Evolutionary conservation across 169 alveolate genomes (phyloP).

Genomic region (Plasmodium adleri): DNA sequence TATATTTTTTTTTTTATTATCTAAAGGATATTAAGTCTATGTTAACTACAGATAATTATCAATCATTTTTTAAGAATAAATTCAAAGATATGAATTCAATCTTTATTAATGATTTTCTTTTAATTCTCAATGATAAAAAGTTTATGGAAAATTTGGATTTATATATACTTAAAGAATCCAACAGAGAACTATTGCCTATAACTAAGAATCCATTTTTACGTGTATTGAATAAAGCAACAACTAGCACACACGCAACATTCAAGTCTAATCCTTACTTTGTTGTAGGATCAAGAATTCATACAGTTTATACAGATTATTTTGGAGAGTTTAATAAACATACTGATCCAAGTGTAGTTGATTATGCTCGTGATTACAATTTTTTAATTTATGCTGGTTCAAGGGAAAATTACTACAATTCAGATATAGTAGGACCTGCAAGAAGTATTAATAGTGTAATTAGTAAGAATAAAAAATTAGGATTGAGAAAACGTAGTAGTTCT

Average conservation of each 20-base stretch:
- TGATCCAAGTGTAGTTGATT: background rate
- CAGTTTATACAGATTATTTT: too few species aligned
- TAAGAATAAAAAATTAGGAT: constrained; percentile 15
- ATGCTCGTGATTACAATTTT: constrained; percentile 33
- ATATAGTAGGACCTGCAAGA: constrained; percentile 21
- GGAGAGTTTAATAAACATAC: background rate
- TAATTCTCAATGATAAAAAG: background rate
- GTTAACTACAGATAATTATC: constrained; percentile 8
- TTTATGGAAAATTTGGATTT: constrained; percentile 3
- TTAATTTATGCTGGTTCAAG: background rate
- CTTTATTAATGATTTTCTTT: constrained; percentile 12
- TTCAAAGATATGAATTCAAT: background rate
- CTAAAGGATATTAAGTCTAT: constrained; percentile 10
- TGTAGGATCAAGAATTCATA: too few species aligned
- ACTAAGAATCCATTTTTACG: background rate
- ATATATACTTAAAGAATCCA: background rate
- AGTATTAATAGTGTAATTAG: constrained; percentile 8
- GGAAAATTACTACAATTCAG: constrained; percentile 50
- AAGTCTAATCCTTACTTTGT: background rate
- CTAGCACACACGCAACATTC: constrained; percentile 9
- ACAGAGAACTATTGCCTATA: background rate
- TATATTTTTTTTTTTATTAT: constrained; percentile 23
- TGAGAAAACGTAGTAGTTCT: constrained; percentile 53
- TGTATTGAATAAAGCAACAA: background rate
- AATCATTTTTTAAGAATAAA: constrained; percentile 7